A percentile compares a stretch with the other conserved stretches of the same genome.
These are phyloP conservation scores for Erodium moschatum DNA, from an alignment of 441 rosid genomes.

Conservation along the genomic window DNA sequence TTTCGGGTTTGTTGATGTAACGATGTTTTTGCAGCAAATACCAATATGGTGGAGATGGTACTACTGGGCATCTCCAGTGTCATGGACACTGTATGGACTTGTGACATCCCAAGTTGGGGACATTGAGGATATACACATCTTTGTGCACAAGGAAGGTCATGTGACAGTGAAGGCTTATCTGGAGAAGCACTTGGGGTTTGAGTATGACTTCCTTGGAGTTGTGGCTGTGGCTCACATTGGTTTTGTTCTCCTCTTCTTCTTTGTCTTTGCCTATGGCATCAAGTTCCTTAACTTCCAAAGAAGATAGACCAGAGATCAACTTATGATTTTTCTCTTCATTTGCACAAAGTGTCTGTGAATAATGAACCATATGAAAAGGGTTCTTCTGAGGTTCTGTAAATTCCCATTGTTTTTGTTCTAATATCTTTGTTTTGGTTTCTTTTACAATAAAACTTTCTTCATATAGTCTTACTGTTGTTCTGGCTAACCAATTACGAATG, in stretches of 20 bases:
- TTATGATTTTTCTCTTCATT: neutral
- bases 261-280: slow-evolving; percentile 45
- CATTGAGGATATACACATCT: slow-evolving; percentile 19
- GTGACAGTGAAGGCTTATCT: slow-evolving; percentile 33
- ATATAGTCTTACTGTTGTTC: too few species aligned
- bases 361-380: neutral
- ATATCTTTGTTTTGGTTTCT: neutral
- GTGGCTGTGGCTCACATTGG: slow-evolving; percentile 53
- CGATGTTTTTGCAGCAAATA: slow-evolving; percentile 39
- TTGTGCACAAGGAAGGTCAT: slow-evolving; percentile 31
- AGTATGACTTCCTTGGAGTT: slow-evolving; percentile 50
- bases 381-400: neutral
- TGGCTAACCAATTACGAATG: too few species aligned
- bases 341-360: neutral
- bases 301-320: slow-evolving; percentile 32
- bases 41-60: slow-evolving; percentile 97
- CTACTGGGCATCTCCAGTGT: slow-evolving; percentile 68
- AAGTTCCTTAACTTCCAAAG: slow-evolving; percentile 67
- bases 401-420: neutral
- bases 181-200: slow-evolving; percentile 41
- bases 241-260: slow-evolving; percentile 31
- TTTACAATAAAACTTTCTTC: neutral
- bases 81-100: slow-evolving; percentile 82
- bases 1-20: neutral
- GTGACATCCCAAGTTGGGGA: slow-evolving; percentile 75